Base-by-base conservation (phyloP, 2,329 filamentous ascomycete genomes). In the Botrytis medusae region DNA sequence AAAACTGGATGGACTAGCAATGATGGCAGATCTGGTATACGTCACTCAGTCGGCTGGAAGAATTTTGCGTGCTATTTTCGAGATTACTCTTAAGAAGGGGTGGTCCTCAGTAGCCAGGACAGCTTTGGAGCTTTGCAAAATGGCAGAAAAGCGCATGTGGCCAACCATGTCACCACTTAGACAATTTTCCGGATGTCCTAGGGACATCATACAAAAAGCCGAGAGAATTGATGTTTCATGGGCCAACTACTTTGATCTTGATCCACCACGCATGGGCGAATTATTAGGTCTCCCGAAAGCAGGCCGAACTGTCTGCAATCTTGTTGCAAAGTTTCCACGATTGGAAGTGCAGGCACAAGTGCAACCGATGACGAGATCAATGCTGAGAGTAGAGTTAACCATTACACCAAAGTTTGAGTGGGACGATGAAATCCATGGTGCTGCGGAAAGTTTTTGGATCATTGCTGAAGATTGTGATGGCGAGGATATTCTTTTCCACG, bases 91-190 rank as follows among this genome's bases (percentile, higher is more conserved):
- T 77, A 97, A 95, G 84, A 98, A 98, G 83, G 95, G 95, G 48
- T 99, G 95, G 95, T 90, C 96, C 0, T 92, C 91, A 25, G 96
- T 98, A 5, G 93, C 96, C 14, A 97, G 96, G 84, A 94, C 92
- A 75, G 95, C 96, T 0, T 86, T 99, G 60, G 93, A 97, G 79
- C 87, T 99, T 71, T 99, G 97, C 85, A 99, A 99, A 85, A 98
- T 97, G 94, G 96, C 95, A 0, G 96, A 99, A 85, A 97, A 97
- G 86, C 89, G 97, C 68, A 99, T 99, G 97, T 99, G 96, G 96
- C 95, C 95, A 22, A 98, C 95, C 9, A 99, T 98, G 96, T 93
- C 94, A 54, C 96, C 97, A 18, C 86, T 99, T 46, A 90, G 96
- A 71, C 96, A 99, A 80, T 99, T 99, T 80, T 89, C 92, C 5